Conservation (phyloP, 768 basidiomycete genomes). For the Nevesoporus exiguus region DNA sequence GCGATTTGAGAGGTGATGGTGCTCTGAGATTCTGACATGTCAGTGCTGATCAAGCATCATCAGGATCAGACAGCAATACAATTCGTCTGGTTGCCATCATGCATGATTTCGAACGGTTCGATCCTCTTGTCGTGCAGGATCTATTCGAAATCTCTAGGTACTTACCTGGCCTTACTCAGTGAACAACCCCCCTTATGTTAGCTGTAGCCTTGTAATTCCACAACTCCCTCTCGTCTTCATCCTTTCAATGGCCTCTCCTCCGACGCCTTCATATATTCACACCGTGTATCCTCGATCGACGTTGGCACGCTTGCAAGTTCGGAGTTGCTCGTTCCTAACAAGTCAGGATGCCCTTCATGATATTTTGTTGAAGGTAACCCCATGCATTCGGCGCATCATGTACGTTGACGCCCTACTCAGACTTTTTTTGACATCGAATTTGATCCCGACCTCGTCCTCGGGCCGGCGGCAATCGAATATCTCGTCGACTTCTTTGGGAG, state of each 20-base stretch:
- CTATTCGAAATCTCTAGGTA: slow-evolving; percentile 72
- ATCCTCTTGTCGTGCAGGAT: slow-evolving; percentile 59
- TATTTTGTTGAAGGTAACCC: slow-evolving; percentile 50
- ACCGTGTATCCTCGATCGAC: slow-evolving; percentile 56
- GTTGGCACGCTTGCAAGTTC: slow-evolving; percentile 54
- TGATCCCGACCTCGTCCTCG: slow-evolving; percentile 58
- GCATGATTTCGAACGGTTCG: slow-evolving; percentile 75
- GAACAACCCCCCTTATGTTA: neutral
- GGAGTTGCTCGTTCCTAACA: slow-evolving; percentile 47
- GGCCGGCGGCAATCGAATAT: slow-evolving; percentile 53
- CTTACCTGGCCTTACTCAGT: slow-evolving; percentile 1
- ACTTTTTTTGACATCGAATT: slow-evolving; percentile 64
- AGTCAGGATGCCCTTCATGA: slow-evolving; percentile 49
- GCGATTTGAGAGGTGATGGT: slow-evolving; percentile 37
- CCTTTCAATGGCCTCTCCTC: slow-evolving; percentile 55
- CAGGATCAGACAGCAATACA: slow-evolving; percentile 15
- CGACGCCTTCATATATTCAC: slow-evolving; percentile 55
- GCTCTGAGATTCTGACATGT: neutral
- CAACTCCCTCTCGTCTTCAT: slow-evolving; percentile 64
- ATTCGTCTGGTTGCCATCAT: slow-evolving; percentile 55
- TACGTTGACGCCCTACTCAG: slow-evolving; percentile 28
- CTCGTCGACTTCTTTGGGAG: slow-evolving; percentile 56
- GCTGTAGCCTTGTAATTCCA: slow-evolving; percentile 47
- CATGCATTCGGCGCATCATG: neutral
- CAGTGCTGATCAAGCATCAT: neutral